Conservation (phyloP, 73 alveolate genomes). For the Paramecium caudatum region DNA sequence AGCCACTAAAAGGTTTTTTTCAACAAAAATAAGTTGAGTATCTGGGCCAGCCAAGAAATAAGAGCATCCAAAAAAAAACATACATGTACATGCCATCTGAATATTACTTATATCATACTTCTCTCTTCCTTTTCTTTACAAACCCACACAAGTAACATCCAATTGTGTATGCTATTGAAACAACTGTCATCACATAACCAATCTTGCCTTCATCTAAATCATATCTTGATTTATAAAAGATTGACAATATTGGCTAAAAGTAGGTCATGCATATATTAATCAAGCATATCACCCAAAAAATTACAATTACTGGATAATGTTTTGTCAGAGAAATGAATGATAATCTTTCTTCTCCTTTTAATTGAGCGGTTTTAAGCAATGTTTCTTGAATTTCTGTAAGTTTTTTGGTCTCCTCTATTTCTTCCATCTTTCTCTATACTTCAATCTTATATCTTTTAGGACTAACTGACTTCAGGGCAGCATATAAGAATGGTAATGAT, state of each 20-base stretch:
- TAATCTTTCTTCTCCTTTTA: neutral
- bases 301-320: slow-evolving; percentile 57
- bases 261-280: slow-evolving; percentile 42
- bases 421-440: slow-evolving; percentile 4
- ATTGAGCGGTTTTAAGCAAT: neutral
- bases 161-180: neutral
- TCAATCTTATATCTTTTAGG: slow-evolving; percentile 36
- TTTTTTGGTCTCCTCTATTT: neutral
- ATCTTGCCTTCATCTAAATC: neutral
- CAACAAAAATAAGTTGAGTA: neutral
- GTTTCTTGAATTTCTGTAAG: neutral
- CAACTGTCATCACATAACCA: slow-evolving; percentile 36
- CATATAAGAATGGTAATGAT: slow-evolving; percentile 20
- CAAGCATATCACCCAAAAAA: slow-evolving; percentile 21
- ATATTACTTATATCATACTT: neutral
- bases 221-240: neutral
- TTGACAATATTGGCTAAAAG: slow-evolving; percentile 41
- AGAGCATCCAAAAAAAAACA: slow-evolving; percentile 29
- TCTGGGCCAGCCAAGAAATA: slow-evolving; percentile 48
- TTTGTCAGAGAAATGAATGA: neutral
- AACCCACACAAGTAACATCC: slow-evolving; percentile 45
- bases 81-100: slow-evolving; percentile 22
- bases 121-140: neutral
- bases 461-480: neutral
- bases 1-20: neutral